Evolutionary conservation across 2,329 filamentous ascomycete species (phyloP), one percentile per base, ranked within the genome.

Genomic region (Paradendryphiella salina): DNA sequence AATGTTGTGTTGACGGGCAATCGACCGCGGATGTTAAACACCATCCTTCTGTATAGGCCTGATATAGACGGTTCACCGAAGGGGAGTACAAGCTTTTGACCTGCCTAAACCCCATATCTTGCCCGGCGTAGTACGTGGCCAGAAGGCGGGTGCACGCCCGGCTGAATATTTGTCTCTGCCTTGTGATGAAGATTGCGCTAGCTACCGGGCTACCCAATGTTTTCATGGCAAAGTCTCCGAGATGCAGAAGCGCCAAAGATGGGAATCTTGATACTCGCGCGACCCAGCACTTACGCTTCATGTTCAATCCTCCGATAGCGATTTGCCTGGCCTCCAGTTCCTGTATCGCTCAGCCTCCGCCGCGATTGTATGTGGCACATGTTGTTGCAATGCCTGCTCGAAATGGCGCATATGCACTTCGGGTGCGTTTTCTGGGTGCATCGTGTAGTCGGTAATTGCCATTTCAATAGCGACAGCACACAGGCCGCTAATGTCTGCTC

Each of bases 401-500:
- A 67, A 85, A 64, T 53, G 81, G 75, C 34, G 71, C 75, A 67
- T 82, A 75, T 53, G 76, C 72, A 50, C 56, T 41, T 61, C 41
- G 39, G 70, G 50, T 39, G 59, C 55, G 13, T 54, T 56, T 8
- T 63, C 63, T 5, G 54, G 59, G 29, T 51, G 45, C 35, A 59
- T 54, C 37, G 62, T 62, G 43, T 69, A 69, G 21, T 73, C 66
- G 7, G 62, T 56, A 32, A 73, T 67, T 9, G 70, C 69, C 46
- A 69, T 49, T 23, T 73, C 67, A 35, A 75, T 73, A 1, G 74
- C 76, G 2, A 71, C 61, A 14, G 70, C 61, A 59, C 77, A 79
- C 4, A 88, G 79, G 15, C 76, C 80, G 33, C 85, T 82, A 52
- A 96, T 83, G 73, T 96, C 93, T 0, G 92, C 91, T 2, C 92